Evolutionary conservation across 2,329 filamentous ascomycete species (phyloP).

Genomic region (Pseudogymnoascus sp.): DNA sequence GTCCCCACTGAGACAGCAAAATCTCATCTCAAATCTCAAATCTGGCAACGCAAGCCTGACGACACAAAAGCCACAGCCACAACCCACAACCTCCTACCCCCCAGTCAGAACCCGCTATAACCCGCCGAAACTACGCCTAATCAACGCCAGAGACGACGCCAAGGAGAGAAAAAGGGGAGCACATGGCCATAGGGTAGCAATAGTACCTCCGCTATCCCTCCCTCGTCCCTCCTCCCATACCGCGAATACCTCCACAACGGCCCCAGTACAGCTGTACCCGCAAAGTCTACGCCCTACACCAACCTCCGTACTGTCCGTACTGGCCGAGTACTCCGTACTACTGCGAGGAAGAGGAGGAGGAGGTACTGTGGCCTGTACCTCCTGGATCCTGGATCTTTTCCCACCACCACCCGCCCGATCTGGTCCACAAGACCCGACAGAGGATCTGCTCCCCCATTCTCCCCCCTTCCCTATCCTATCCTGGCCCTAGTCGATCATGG

Average conservation of each 20-base stretch:
- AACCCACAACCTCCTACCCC: not conserved
- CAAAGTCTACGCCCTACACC: not conserved
- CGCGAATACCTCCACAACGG: not conserved
- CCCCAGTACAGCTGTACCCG: not conserved
- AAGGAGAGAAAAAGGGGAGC: not conserved
- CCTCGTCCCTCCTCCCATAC: not conserved
- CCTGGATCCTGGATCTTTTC: not conserved
- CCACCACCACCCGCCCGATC: not conserved
- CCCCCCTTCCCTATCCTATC: not conserved
- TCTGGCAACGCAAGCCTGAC: too few relatives aligned
- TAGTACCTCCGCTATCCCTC: not conserved
- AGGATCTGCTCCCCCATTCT: slow-evolving; percentile 82
- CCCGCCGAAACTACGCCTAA: not conserved
- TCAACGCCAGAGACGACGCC: not conserved
- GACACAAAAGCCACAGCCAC: too few relatives aligned
- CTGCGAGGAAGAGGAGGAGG: not conserved
- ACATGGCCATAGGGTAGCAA: not conserved
- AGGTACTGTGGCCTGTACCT: not conserved
- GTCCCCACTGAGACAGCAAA: not conserved
- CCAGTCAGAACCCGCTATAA: not conserved
- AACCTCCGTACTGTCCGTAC: not conserved
- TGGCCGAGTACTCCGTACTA: not conserved
- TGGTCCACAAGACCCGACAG: slow-evolving; percentile 49
- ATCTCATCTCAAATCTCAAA: too few relatives aligned
- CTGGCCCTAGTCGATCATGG: slow-evolving; percentile 3